These are phyloP conservation scores for Hanseniaspora vineae DNA, from an alignment of 805 yeast genomes.

Conservation along the genomic window DNA sequence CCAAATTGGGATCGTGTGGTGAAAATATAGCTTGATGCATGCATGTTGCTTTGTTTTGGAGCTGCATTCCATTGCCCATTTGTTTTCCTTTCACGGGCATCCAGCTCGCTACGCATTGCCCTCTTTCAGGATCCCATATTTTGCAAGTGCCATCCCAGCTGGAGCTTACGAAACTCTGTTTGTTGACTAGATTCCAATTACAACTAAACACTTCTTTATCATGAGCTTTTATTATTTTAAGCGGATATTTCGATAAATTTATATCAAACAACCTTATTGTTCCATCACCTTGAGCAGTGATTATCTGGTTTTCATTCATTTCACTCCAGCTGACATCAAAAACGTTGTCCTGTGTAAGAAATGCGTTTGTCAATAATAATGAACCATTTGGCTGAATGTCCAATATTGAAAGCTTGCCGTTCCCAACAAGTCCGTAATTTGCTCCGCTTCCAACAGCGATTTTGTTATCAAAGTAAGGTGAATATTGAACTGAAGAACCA, in stretches of 20 bases:
- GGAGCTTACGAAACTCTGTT: constrained; percentile 55
- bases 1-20: constrained; percentile 65
- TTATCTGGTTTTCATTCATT: constrained; percentile 72
- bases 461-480: constrained; percentile 84
- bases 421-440: constrained; percentile 89
- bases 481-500: constrained; percentile 79
- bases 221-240: constrained; percentile 68
- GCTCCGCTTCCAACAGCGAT: constrained; percentile 85
- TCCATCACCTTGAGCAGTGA: constrained; percentile 85
- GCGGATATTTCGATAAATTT: constrained; percentile 53
- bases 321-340: constrained; percentile 89
- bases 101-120: constrained; percentile 44
- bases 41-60: constrained; percentile 35
- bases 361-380: constrained; percentile 40
- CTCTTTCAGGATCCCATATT: constrained; percentile 58
- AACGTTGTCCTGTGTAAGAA: constrained; percentile 89
- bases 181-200: constrained; percentile 61
- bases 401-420: constrained; percentile 67
- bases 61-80: constrained; percentile 18
- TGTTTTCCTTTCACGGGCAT: constrained; percentile 14
- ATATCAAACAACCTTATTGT: constrained; percentile 70
- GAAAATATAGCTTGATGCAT: constrained; percentile 72
- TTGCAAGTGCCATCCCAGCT: constrained; percentile 91
- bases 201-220: constrained; percentile 59
- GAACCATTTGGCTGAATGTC: constrained; percentile 55